Conservation (phyloP, 2,329 filamentous ascomycete genomes). For the Thermoascus crustaceus region DNA sequence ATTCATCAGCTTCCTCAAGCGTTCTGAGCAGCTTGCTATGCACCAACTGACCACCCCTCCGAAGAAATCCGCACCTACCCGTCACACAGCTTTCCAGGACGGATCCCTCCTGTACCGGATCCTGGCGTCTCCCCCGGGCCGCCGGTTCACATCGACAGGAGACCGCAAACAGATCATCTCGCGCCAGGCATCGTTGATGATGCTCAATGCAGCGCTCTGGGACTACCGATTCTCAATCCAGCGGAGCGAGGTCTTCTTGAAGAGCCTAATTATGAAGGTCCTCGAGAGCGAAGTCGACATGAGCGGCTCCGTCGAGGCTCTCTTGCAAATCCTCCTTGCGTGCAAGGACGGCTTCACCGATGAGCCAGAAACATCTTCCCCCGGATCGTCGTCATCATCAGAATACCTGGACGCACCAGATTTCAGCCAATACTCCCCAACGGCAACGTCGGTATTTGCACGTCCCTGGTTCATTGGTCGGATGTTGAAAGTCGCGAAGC, state of each 20-base stretch:
- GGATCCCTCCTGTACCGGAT: constrained; percentile 25
- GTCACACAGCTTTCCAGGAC: constrained; percentile 22
- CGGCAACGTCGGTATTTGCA: constrained; percentile 17
- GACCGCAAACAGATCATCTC: constrained; percentile 33
- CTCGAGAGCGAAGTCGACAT: constrained; percentile 28
- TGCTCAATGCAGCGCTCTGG: constrained; percentile 33
- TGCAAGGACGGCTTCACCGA: constrained; percentile 22
- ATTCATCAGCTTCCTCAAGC: constrained; percentile 31
- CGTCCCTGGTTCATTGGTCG: constrained; percentile 34
- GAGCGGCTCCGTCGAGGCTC: constrained; percentile 31
- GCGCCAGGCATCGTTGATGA: constrained; percentile 27
- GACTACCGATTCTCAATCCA: constrained; percentile 28
- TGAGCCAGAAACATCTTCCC: background rate
- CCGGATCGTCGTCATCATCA: background rate
- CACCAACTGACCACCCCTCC: constrained; percentile 17
- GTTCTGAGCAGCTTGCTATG: constrained; percentile 29
- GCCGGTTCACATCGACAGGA: constrained; percentile 26
- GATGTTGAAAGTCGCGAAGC: constrained; percentile 34
- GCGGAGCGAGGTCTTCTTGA: constrained; percentile 25
- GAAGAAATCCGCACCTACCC: constrained; percentile 11
- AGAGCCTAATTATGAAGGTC: constrained; percentile 22
- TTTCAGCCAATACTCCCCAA: constrained; percentile 21
- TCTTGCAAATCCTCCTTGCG: constrained; percentile 31
- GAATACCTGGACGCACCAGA: constrained; percentile 11
- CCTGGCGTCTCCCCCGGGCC: constrained; percentile 23